Percentiles rank a stretch among this genome's conserved stretches.
Conservation (phyloP, 306 rosid genomes). For the Potentilla sterilis region DNA sequence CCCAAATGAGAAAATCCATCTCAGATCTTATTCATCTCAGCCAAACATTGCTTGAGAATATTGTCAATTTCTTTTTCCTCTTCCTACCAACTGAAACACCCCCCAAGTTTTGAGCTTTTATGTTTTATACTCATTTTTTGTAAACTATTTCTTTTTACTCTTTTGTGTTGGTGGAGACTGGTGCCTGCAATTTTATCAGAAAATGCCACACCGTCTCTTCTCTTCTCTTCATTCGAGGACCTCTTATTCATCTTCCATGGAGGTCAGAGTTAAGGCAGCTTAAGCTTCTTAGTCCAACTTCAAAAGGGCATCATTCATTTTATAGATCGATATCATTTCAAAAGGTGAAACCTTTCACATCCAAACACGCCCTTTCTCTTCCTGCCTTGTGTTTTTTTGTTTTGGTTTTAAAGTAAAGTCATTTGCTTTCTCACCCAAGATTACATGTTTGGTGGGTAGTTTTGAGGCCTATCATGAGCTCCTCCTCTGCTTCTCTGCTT, state of each 20-base stretch:
- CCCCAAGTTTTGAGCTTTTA: not conserved
- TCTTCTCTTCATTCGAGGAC: conserved; percentile 83
- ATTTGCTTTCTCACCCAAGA: conserved; percentile 26
- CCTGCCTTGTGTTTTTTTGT: not conserved
- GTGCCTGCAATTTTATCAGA: conserved; percentile 47
- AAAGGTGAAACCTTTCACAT: conserved; percentile 9
- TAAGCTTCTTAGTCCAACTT: conserved; percentile 14
- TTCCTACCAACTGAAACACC: conserved; percentile 20
- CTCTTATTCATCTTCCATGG: conserved; percentile 44
- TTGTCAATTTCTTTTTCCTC: conserved; percentile 4
- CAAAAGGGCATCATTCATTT: conserved; percentile 8
- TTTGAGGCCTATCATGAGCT: conserved; percentile 32
- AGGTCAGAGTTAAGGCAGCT: conserved; percentile 16
- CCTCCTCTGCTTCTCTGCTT: conserved; percentile 29
- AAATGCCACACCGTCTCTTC: conserved; percentile 59
- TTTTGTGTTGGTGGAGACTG: conserved; percentile 46
- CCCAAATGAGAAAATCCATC: conserved; percentile 26
- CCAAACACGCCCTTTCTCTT: conserved; percentile 20
- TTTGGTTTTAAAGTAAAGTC: conserved; percentile 27
- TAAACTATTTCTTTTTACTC: conserved; percentile 17
- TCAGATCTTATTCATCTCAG: conserved; percentile 23
- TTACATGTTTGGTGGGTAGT: conserved; percentile 22
- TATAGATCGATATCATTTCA: conserved; percentile 28
- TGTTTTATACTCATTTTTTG: not conserved
- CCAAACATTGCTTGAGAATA: conserved; percentile 24